phyloP scores from a whole-genome alignment of 2,329 filamentous ascomycete species.

The Fusarium decemcellulare region DNA sequence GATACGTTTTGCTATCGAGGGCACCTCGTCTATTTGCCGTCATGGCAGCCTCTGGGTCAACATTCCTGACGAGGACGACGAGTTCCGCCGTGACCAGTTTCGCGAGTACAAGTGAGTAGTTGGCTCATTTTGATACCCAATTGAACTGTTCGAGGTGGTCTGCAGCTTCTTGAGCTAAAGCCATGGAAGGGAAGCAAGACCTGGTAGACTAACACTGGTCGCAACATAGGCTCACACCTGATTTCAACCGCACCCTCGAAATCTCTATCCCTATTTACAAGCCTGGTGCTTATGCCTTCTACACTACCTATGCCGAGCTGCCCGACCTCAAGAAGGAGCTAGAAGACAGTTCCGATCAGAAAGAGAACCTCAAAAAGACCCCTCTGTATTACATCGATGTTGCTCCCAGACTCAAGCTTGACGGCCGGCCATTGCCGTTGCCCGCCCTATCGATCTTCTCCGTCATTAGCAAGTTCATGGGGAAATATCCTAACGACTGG shows the following conservation, averaged over 20 bases:
- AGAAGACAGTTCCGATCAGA: conserved; percentile 39
- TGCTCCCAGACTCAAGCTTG: conserved; percentile 82
- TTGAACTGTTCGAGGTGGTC: conserved; percentile 9
- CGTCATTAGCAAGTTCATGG: conserved; percentile 98
- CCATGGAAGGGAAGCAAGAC: not conserved
- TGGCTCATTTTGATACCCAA: conserved; percentile 2
- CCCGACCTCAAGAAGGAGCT: conserved; percentile 70
- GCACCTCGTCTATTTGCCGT: conserved; percentile 94
- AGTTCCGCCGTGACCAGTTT: conserved; percentile 85
- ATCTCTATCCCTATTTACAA: conserved; percentile 89
- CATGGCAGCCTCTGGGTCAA: conserved; percentile 98
- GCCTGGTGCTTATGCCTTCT: conserved; percentile 93
- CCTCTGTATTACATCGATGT: conserved; percentile 94
- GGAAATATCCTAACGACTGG: conserved; percentile 91
- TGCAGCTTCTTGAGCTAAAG: not conserved
- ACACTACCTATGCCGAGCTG: conserved; percentile 91
- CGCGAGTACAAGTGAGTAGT: conserved; percentile 86
- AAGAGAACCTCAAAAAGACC: conserved; percentile 74
- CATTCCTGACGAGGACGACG: conserved; percentile 81
- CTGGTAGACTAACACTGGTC: conserved; percentile 27
- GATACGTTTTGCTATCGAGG: conserved; percentile 91
- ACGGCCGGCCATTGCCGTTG: conserved; percentile 81
- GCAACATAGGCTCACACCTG: conserved; percentile 79
- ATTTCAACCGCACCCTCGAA: conserved; percentile 93
- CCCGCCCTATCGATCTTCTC: conserved; percentile 94